Evolutionary conservation across 2,329 filamentous ascomycete species (phyloP), one percentile per base, ranked within the genome.

Genomic region (Colletotrichum trifolii): DNA sequence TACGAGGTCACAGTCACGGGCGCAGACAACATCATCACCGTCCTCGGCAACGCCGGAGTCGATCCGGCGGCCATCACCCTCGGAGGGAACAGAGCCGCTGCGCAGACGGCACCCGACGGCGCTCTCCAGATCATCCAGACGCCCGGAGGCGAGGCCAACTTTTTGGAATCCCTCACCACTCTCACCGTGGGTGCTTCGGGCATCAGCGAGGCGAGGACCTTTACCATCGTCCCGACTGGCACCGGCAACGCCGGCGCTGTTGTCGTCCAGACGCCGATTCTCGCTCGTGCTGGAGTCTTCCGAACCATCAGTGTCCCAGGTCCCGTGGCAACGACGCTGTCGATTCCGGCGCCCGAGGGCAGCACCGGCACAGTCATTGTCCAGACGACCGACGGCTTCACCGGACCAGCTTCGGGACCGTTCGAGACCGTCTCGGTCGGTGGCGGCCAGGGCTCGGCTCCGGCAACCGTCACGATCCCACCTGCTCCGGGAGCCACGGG

Each of bases 71-170:
- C 52, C 40, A 56, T 65, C 36, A 62, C 58, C 8, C 4, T 65
- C 6, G 43, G 45, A 15, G 40, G 40, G 8, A 15, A 8, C 7
- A 35, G 50, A 36, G 39, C 12, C n/a, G n/a, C 45, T 1, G 9
- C 17, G 11, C 50, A 55, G 46, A 55, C 52, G 38, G 15, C n/a
- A 9, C 33, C 47, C 36, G 33, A 1, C 49, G 35, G 25, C 7
- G 49, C 36, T 6, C 13, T 65, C 36, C 58, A 57, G 35, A 65
- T 65, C 40, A 65, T 65, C 13, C 58, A 65, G 43, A 53, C 58
- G 2, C 46, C 58, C 4, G 62, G 52, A 39, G 62, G 35, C 25
- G 47, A 56, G 17, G 46, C 36, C n/a, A 42, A 65, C 7, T 48
- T 56, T 15, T 47, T 62, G 12, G 57, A 43, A 17, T 55, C 35